phyloP scores from a whole-genome alignment of 2,329 filamentous ascomycete species.

The Botrytis galanthina region DNA sequence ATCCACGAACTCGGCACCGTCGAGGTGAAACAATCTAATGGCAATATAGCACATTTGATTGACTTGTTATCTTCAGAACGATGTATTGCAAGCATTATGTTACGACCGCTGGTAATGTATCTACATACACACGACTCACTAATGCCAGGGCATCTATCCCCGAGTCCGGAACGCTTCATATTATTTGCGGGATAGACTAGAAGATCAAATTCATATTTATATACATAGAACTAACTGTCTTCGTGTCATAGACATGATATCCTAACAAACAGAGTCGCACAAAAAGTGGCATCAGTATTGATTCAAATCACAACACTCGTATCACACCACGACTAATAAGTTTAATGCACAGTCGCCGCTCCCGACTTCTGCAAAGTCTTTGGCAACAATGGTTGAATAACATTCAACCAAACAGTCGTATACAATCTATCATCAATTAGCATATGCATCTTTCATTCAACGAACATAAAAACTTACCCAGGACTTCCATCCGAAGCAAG shows the following conservation, averaged over 20 bases:
- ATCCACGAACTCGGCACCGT: accelerated
- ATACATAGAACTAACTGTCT: not conserved
- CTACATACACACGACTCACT: not conserved
- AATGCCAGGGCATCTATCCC: not conserved
- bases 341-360: not conserved
- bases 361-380: slow-evolving; percentile 1
- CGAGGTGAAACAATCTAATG: not conserved
- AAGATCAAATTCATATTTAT: not conserved
- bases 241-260: not conserved
- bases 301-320: not conserved
- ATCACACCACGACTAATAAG: not conserved
- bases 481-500: slow-evolving; percentile 44
- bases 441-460: not conserved
- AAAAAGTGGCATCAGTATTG: not conserved
- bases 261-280: not conserved
- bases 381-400: not conserved
- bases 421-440: slow-evolving; percentile 3
- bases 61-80: not conserved
- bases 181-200: not conserved
- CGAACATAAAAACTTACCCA: slow-evolving; percentile 27
- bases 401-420: slow-evolving; percentile 5
- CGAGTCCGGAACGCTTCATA: not conserved
- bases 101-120: not conserved
- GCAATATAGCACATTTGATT: not conserved
- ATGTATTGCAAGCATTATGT: not conserved